These are phyloP conservation scores for Erodium trifolium DNA, from an alignment of 441 rosid genomes.

Conservation along the genomic window DNA sequence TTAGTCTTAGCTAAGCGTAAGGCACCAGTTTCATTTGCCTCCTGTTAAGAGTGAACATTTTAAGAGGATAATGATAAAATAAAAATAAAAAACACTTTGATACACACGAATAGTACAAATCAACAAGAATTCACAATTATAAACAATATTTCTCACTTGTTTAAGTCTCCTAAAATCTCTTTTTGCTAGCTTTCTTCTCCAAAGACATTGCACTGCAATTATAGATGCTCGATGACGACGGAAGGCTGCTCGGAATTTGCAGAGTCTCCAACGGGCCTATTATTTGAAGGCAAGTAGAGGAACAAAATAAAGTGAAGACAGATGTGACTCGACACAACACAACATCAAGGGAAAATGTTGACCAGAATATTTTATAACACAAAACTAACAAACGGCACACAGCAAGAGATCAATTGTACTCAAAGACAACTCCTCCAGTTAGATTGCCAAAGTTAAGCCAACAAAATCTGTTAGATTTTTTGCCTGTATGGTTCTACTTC, in stretches of 20 bases:
- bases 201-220: conserved; percentile 74
- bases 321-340: background rate
- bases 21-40: conserved; percentile 92
- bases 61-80: conserved; percentile 1
- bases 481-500: background rate
- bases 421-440: background rate
- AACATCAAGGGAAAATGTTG: background rate
- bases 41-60: conserved; percentile 38
- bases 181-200: conserved; percentile 89
- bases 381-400: background rate
- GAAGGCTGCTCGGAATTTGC: conserved; percentile 60
- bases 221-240: conserved; percentile 51
- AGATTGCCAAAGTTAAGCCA: too few species aligned
- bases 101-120: background rate
- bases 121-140: conserved; percentile 4
- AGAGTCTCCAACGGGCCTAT: conserved; percentile 75
- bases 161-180: conserved; percentile 74
- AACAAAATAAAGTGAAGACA: background rate
- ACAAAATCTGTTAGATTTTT: background rate
- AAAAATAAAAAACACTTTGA: conserved; percentile 10
- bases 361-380: background rate
- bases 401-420: background rate
- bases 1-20: conserved; percentile 86
- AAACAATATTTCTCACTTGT: conserved; percentile 35
- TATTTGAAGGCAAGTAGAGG: background rate